These are phyloP conservation scores for Plasmodium berghei DNA, from an alignment of 169 alveolate genomes.

Conservation along the genomic window DNA sequence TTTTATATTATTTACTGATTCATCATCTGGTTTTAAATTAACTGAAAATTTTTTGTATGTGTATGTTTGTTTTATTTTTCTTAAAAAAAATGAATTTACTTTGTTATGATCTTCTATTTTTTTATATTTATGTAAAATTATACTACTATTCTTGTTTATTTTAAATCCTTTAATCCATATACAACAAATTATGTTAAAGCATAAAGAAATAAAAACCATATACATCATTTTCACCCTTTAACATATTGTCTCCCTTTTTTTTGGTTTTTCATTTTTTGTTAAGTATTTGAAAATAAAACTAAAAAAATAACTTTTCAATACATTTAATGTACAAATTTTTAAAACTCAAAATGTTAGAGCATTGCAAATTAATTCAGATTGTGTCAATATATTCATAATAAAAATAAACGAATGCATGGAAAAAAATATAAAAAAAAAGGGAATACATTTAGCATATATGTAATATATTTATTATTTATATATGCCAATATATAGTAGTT, in stretches of 20 bases:
- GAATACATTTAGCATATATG: too few species aligned
- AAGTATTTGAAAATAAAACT: too few species aligned
- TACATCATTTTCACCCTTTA: background rate
- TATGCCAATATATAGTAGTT: too few species aligned
- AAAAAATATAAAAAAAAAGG: too few species aligned
- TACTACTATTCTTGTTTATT: background rate
- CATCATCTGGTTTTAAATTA: constrained; percentile 7
- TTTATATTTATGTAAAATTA: background rate
- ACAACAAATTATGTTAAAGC: constrained; percentile 16
- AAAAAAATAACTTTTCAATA: too few species aligned
- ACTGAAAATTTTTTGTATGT: constrained; percentile 7
- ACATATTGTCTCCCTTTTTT: constrained; percentile 11
- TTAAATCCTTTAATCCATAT: constrained; percentile 10
- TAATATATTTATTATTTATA: too few species aligned
- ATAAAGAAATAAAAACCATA: constrained; percentile 33
- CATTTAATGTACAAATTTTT: too few species aligned
- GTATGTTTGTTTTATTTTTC: constrained; percentile 14
- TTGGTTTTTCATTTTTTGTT: background rate
- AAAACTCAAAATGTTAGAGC: too few species aligned
- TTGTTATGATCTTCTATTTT: background rate
- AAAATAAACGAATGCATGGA: too few species aligned
- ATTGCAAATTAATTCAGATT: too few species aligned
- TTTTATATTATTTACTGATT: background rate
- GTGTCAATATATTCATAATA: too few species aligned
- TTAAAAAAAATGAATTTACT: background rate